These are phyloP conservation scores for Dalechampia spathulata DNA, from an alignment of 441 rosid species.

Conservation along the genomic window DNA sequence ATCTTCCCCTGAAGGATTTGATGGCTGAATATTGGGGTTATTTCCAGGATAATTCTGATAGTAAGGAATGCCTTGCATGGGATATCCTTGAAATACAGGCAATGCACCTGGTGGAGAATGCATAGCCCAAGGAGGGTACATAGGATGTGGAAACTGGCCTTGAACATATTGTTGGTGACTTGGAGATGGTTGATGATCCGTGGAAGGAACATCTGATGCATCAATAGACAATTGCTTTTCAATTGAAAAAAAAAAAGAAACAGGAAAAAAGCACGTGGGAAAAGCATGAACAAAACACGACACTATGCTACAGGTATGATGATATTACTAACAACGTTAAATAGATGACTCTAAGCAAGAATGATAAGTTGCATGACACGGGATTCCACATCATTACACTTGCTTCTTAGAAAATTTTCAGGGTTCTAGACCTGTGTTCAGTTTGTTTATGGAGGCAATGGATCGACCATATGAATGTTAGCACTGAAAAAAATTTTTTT, in stretches of 20 bases:
- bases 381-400: too few relatives aligned
- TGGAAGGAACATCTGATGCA: slow-evolving; percentile 50
- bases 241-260: too few relatives aligned
- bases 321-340: too few relatives aligned
- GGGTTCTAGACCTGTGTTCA: background rate
- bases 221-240: background rate
- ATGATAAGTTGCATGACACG: too few relatives aligned
- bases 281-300: too few relatives aligned
- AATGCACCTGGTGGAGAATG: slow-evolving; percentile 83
- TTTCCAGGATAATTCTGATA: slow-evolving; percentile 63
- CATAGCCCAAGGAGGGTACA: slow-evolving; percentile 80
- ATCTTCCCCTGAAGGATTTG: slow-evolving; percentile 60
- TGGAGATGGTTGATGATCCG: slow-evolving; percentile 42
- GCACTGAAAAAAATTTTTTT: background rate
- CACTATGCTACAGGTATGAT: too few relatives aligned
- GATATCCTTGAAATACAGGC: slow-evolving; percentile 78
- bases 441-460: background rate
- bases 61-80: slow-evolving; percentile 80
- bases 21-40: slow-evolving; percentile 52
- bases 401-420: too few relatives aligned
- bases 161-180: slow-evolving; percentile 53
- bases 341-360: too few relatives aligned
- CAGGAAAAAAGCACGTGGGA: too few relatives aligned
- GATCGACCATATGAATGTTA: background rate
- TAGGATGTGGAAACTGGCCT: slow-evolving; percentile 65